Base-by-base conservation (phyloP, 495 filamentous ascomycete genomes). In the Rostrohypoxylon terebratum region DNA sequence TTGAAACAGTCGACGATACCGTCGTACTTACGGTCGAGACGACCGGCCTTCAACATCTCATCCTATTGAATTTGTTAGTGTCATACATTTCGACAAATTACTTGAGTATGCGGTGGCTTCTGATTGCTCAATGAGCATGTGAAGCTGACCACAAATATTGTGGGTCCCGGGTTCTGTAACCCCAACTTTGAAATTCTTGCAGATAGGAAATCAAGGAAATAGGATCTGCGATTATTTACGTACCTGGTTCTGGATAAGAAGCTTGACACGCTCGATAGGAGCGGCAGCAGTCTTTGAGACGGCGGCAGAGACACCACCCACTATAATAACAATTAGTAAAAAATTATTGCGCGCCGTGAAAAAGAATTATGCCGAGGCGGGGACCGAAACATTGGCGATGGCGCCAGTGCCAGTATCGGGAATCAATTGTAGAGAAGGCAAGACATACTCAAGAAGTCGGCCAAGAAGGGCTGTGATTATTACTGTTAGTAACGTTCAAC, bases 261-360 rank as follows among this genome's bases (percentile, higher is more conserved):
- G 96, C 94, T 99, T 99, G 87, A 99, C 91, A 93, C 96, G 96
- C 94, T 99, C 96, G 79, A 99, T 99, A 85, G 96, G 96, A 86
- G 96, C 96, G 83, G 96, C 96, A 81, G 96, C 96, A 76, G 96
- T 99, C 92, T 99, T 99, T 78, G 96, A 98, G 91, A 99, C 94
- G 85, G 96, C 96, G 81, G 96, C 96, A 79, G 96, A 97, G 75
- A 99, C 91, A 97, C 96, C 96, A 92, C 96, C 96, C 96, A 98
- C 93, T 96, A 66, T 78, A 80, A 72, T 73, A 66, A 69, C 76
- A 71, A 66, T 69, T 38, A 72, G 69, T 38, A 71, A 50, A 10
- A 10, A 50, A 48, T 66, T 76, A 66, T 79, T 75, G 13, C 57
- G 62, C 54, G 62, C 31, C 33, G 53, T 48, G 31, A 25, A 63